Percentiles rank a stretch among this genome's conserved stretches.
Conservation (phyloP, 176 grass and related monocot species). For the Triticum monococcum region DNA sequence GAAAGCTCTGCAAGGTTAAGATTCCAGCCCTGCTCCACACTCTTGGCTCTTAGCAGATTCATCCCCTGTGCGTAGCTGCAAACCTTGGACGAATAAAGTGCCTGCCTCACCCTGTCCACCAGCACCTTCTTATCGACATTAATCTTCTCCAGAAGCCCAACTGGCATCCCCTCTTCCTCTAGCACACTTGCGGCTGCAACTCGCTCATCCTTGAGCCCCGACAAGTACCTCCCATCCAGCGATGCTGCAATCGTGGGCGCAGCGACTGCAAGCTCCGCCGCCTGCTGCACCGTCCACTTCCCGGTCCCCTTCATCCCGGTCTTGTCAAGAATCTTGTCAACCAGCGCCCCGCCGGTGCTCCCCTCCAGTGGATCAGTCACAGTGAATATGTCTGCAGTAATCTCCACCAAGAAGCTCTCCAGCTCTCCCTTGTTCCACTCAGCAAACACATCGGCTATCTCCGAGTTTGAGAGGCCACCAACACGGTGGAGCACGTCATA, state of each 20-base stretch:
- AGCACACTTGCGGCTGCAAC: slow-evolving; percentile 63
- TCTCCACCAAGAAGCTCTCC: slow-evolving; percentile 89
- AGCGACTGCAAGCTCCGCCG: slow-evolving; percentile 67
- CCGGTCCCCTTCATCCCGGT: slow-evolving; percentile 94
- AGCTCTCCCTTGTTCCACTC: slow-evolving; percentile 86
- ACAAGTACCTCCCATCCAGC: slow-evolving; percentile 63
- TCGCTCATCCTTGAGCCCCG: slow-evolving; percentile 88
- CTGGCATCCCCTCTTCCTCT: slow-evolving; percentile 63
- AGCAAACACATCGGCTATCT: slow-evolving; percentile 65
- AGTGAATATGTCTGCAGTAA: slow-evolving; percentile 67
- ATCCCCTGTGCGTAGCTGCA: slow-evolving; percentile 99
- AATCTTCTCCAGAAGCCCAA: slow-evolving; percentile 36
- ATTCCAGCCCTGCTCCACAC: slow-evolving; percentile 79
- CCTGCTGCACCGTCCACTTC: slow-evolving; percentile 95
- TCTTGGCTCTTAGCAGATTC: slow-evolving; percentile 84
- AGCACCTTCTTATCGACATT: slow-evolving; percentile 67
- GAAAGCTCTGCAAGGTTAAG: slow-evolving; percentile 83
- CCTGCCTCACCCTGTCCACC: slow-evolving; percentile 73
- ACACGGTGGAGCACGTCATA: slow-evolving; percentile 72
- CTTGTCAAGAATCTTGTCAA: slow-evolving; percentile 90
- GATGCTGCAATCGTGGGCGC: slow-evolving; percentile 71
- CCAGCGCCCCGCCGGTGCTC: slow-evolving; percentile 33
- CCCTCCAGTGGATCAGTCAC: slow-evolving; percentile 48
- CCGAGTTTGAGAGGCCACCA: slow-evolving; percentile 47
- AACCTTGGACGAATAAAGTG: slow-evolving; percentile 79